Evolutionary conservation across 2,329 filamentous ascomycete species (phyloP), one percentile per base, ranked within the genome.

Genomic region (Alternaria postmessia): DNA sequence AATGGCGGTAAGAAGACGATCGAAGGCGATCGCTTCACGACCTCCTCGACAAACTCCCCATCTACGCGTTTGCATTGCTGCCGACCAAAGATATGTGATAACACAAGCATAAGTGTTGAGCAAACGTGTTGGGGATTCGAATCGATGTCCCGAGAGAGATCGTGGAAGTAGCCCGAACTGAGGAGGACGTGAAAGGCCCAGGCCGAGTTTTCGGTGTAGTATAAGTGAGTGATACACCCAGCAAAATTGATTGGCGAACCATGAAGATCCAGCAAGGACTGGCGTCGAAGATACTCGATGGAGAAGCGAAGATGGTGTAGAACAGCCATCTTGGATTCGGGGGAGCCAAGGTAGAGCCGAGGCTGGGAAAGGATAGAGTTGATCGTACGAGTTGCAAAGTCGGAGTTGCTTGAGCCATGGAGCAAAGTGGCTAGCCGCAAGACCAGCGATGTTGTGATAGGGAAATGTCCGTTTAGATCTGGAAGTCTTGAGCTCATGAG

Each of bases 221-320:
- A 93, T 1, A 94, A 79, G 76, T 93, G 90, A 0, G 87, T 86
- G 0, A 93, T 85, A 4, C 88, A 82, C 0, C 88, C 87, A 0
- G 91, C 86, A 71, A 93, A 92, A 72, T 93, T 91, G 14, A 93
- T 78, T 0, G 91, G 90, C 1, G 76, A 80, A 44, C 91, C 91
- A 1, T 79, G 73, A 0, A 80, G 74, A 4, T 86, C 87, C 7
- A 94, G 81, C 0, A 94, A 84, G 43, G 86, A 81, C 66, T 93
- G 89, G 34, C 89, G 82, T 20, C 90, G 85, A 1, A 94, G 82
- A 67, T 93, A 94, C 65, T 94, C 91, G 44, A 94, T 91, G 0
- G 91, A 93, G 75, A 94, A 94, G 4, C 91, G 86, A 5, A 94
- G 77, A 70, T 94, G 91, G 72, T 94, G 91, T 52, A 91, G 84